Percentiles rank a stretch among this genome's conserved stretches.
These are phyloP conservation scores for Yarrowia galli DNA, from an alignment of 1,139 yeast species.

Conservation along the genomic window DNA sequence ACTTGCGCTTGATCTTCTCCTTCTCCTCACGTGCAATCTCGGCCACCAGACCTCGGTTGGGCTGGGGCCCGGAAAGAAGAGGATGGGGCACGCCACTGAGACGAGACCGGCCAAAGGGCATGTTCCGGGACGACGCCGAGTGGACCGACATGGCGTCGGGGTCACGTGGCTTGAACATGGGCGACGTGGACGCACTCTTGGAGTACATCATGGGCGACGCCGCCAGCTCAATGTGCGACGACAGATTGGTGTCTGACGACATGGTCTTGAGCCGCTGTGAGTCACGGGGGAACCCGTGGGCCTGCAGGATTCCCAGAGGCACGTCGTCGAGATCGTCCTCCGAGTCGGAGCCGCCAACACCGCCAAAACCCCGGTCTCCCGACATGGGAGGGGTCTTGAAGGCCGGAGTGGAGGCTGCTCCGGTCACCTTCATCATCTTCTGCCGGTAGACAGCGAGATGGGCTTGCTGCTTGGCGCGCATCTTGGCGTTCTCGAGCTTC, in stretches of 20 bases:
- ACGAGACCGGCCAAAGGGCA: conserved; percentile 26
- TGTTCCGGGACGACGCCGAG: conserved; percentile 18
- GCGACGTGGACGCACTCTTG: conserved; percentile 29
- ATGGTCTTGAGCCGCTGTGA: conserved; percentile 41
- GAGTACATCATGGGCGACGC: conserved; percentile 32
- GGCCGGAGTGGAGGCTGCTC: conserved; percentile 45
- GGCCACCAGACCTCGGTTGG: conserved; percentile 52
- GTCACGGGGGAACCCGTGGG: conserved; percentile 52
- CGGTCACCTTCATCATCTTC: conserved; percentile 54
- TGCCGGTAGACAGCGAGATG: conserved; percentile 54
- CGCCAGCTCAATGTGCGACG: conserved; percentile 37
- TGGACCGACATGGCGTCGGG: conserved; percentile 5
- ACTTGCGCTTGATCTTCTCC: conserved; percentile 49
- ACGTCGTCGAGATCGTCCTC: conserved; percentile 54
- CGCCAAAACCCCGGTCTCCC: background rate
- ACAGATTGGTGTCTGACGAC: conserved; percentile 45
- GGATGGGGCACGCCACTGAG: conserved; percentile 32
- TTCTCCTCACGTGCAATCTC: conserved; percentile 55
- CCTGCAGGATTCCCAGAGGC: conserved; percentile 54
- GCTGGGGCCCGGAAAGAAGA: conserved; percentile 23
- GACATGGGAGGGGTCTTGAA: conserved; percentile 33
- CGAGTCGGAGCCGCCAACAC: conserved; percentile 2
- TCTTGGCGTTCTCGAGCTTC: conserved; percentile 46
- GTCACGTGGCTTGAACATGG: conserved; percentile 24
- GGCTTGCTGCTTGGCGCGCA: conserved; percentile 53